phyloP scores from a whole-genome alignment of 2,329 filamentous ascomycete genomes.

The Macrophomina tecta region DNA sequence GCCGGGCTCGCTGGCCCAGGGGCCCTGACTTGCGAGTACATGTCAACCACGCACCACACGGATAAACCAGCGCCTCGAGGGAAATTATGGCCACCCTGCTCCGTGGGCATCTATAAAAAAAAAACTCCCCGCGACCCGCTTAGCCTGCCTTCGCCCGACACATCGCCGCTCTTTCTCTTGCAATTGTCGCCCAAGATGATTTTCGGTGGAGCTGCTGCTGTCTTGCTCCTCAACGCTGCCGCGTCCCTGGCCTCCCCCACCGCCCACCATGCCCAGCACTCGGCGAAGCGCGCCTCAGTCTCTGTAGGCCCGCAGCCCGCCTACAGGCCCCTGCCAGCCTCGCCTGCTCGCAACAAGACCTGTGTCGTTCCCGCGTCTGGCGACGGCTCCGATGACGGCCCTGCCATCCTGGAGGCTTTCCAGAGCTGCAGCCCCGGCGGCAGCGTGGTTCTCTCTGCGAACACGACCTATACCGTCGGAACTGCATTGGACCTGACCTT shows the following conservation, averaged over 20 bases:
- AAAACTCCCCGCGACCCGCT: not conserved
- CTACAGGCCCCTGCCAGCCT: conserved; percentile 41
- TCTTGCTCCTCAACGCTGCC: conserved; percentile 21
- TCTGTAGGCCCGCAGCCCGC: conserved; percentile 44
- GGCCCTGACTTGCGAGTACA: not conserved
- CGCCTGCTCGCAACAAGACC: conserved; percentile 43
- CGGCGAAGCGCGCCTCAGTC: conserved; percentile 38
- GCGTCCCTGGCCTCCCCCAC: conserved; percentile 6
- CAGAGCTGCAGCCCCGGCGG: conserved; percentile 68
- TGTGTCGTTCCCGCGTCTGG: conserved; percentile 49
- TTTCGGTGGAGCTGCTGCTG: conserved; percentile 14
- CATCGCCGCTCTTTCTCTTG: not conserved
- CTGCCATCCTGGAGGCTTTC: conserved; percentile 61
- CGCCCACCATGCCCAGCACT: not conserved
- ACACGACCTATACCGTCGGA: conserved; percentile 65
- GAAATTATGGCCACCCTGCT: conserved; percentile 2
- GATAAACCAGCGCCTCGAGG: conserved; percentile 13
- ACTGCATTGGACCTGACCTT: conserved; percentile 71
- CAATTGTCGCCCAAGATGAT: conserved; percentile 15
- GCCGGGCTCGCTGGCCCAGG: not conserved
- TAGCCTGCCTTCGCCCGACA: not conserved
- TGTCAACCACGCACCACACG: conserved; percentile 1
- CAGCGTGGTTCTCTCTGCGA: conserved; percentile 63
- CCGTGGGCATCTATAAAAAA: not conserved
- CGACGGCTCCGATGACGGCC: conserved; percentile 55